Percentiles rank a stretch among this genome's conserved stretches.
These are phyloP conservation scores for Starmerella scarabaei DNA, from an alignment of 805 yeast species.

Conservation along the genomic window DNA sequence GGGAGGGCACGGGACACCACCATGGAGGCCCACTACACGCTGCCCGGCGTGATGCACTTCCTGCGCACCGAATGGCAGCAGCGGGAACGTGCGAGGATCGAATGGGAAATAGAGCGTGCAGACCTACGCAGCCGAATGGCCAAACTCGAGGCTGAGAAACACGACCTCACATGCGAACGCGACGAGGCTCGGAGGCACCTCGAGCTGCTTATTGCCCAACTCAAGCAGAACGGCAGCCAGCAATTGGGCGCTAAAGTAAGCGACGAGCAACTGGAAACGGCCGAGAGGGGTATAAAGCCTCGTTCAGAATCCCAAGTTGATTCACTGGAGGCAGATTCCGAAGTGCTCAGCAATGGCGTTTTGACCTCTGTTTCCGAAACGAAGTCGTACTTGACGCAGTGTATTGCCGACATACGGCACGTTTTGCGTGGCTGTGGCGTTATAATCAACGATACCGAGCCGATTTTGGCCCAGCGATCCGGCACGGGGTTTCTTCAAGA, in stretches of 20 bases:
- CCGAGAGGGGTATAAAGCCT: too few species aligned
- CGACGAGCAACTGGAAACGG: background rate
- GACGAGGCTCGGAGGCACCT: slow-evolving; percentile 8
- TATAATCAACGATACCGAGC: slow-evolving; percentile 6
- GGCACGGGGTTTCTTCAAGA: slow-evolving; percentile 1
- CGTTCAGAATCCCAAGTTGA: too few species aligned
- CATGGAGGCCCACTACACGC: slow-evolving; percentile 25
- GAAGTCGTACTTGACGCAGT: slow-evolving; percentile 24
- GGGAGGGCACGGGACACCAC: too few species aligned
- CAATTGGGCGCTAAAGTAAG: background rate
- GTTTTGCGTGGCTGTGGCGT: slow-evolving; percentile 14
- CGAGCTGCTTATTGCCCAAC: slow-evolving; percentile 8
- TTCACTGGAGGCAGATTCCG: background rate
- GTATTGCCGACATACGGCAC: slow-evolving; percentile 27
- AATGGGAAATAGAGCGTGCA: slow-evolving; percentile 48
- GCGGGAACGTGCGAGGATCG: slow-evolving; percentile 46
- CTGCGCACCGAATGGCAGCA: slow-evolving; percentile 50
- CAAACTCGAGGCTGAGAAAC: slow-evolving; percentile 42
- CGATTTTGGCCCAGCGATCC: slow-evolving; percentile 4
- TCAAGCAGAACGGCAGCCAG: background rate
- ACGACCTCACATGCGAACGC: slow-evolving; percentile 25
- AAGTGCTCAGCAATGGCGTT: slow-evolving; percentile 1
- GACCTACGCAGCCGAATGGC: slow-evolving; percentile 45
- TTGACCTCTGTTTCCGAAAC: slow-evolving; percentile 10
- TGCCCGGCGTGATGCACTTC: slow-evolving; percentile 48